Evolutionary conservation across 352 stramenopile species (phyloP).

Genomic region (Globisporangium camurandrum): DNA sequence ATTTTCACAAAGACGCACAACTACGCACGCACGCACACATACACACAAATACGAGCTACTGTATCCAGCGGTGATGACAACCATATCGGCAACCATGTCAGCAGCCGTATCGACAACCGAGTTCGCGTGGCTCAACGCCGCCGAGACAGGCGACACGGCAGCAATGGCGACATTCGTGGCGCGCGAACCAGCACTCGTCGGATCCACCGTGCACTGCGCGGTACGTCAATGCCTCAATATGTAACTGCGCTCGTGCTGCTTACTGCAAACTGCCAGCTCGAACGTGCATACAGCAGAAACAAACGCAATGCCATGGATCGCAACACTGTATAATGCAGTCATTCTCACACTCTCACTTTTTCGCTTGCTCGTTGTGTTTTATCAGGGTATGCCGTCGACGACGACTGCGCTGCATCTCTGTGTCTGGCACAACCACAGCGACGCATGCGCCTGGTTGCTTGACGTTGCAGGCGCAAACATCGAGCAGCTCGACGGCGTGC

Average conservation of each 20-base stretch:
- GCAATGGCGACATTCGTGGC: slow-evolving; percentile 2
- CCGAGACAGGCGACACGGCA: slow-evolving; percentile 2
- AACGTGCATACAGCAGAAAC: no score
- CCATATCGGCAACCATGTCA: no score
- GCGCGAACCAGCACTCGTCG: slow-evolving; percentile 9
- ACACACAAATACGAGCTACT: no score
- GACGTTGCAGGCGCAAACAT: slow-evolving; percentile 21
- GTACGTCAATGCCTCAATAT: background rate
- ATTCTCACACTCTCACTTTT: background rate
- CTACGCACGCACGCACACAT: no score
- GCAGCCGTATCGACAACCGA: no score
- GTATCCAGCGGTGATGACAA: no score
- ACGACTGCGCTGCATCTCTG: slow-evolving; percentile 29
- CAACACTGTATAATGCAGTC: background rate
- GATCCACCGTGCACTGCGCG: background rate
- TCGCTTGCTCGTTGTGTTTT: background rate
- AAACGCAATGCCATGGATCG: background rate
- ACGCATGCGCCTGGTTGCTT: slow-evolving; percentile 21
- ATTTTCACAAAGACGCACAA: no score
- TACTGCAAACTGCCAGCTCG: no score
- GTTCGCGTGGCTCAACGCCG: slow-evolving; percentile 2
- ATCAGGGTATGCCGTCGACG: slow-evolving; percentile 1
- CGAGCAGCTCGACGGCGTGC: slow-evolving; percentile 20
- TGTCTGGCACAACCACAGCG: slow-evolving; percentile 21
- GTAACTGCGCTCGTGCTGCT: background rate